phyloP scores from a whole-genome alignment of 176 grass and related monocot genomes.

The Calamus simplicifolius region DNA sequence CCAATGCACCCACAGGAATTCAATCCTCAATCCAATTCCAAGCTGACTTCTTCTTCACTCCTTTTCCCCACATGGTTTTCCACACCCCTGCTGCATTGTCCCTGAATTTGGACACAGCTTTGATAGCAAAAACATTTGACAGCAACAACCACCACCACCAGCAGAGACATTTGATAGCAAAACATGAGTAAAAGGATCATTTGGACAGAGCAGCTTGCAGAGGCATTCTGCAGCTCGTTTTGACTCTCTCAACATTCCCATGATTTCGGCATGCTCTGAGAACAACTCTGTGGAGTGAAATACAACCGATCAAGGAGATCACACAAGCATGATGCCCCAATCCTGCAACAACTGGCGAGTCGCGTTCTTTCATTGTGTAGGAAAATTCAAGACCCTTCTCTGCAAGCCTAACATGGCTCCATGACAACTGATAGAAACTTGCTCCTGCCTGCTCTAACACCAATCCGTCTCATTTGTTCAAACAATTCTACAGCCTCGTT shows the following conservation, averaged over 20 bases:
- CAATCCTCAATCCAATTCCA: constrained; percentile 25
- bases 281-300: constrained; percentile 27
- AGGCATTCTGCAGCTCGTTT: neutral
- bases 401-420: too few species aligned
- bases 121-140: constrained; percentile 14
- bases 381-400: too few species aligned
- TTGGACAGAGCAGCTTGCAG: too few species aligned
- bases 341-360: too few species aligned
- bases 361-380: too few species aligned
- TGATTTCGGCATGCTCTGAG: constrained; percentile 31
- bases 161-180: too few species aligned
- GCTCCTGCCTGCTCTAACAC: constrained; percentile 14
- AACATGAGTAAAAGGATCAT: neutral
- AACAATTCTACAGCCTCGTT: constrained; percentile 20
- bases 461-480: constrained; percentile 24
- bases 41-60: constrained; percentile 16
- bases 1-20: neutral
- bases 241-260: constrained; percentile 14
- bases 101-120: constrained; percentile 25
- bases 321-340: too few species aligned
- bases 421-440: constrained; percentile 30
- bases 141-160: too few species aligned
- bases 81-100: constrained; percentile 22
- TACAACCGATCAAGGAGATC: too few species aligned
- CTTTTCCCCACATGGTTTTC: constrained; percentile 19